Evolutionary conservation across 2,329 filamentous ascomycete species (phyloP), one percentile per base, ranked within the genome.

Genomic region (Chrysoporthe austroafricana): DNA sequence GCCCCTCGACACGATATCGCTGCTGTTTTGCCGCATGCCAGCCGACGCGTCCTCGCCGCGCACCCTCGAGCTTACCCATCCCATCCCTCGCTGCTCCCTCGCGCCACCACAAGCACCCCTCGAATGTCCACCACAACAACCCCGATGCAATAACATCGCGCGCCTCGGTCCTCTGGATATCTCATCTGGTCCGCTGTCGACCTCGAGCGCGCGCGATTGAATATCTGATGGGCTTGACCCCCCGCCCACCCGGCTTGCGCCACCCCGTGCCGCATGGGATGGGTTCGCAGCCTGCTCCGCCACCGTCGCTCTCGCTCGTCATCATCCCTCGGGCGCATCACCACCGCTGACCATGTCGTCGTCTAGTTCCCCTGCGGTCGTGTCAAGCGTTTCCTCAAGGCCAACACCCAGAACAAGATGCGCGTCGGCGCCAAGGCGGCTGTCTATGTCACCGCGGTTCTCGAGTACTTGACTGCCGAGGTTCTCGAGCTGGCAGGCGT

Each of bases 371-470:
- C 96, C 70, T 99, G 96, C 80, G 96, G 96, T 83, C 96, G 96
- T 91, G 96, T 99, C 83, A 99, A 99, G 91, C 94, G 96, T 85
- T 98, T 98, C 85, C 87, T 99, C 79, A 97, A 98, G 89, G 94
- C 93, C 82, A 97, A 97, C 84, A 98, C 96, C 62, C 96, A 98
- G 80, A 96, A 97, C 84, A 98, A 98, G 87, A 98, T 97, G 93
- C 95, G 96, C 82, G 96, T 99, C 73, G 96, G 96, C 76, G 96
- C 95, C 77, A 98, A 98, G 86, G 96, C 96, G 72, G 94, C 96
- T 73, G 96, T 99, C 76, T 99, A 99, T 79, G 93, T 98, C 71
- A 98, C 96, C 62, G 96, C 96, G 56, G 96, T 99, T 67, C 91
- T 99, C 72, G 96, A 99, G 84, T 99, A 99, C 80, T 86, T 99